These are phyloP conservation scores for Umbilicus rupestris DNA, from an alignment of 164 flowering plant species.

Conservation along the genomic window DNA sequence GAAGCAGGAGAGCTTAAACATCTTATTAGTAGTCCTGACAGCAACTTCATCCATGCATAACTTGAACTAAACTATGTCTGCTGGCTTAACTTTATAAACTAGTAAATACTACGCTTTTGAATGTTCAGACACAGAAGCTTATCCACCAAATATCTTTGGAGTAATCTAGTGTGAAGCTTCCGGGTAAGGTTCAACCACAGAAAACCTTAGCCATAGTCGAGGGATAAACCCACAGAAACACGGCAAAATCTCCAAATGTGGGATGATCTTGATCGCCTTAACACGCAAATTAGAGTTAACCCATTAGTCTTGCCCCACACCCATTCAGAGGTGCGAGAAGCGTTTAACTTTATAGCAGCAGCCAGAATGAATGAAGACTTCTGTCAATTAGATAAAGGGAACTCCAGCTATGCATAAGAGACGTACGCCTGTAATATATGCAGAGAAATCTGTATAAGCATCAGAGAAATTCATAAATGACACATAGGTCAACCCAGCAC, in stretches of 20 bases:
- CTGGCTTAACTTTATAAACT: background rate
- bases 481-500: background rate
- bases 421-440: conserved; percentile 29
- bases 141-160: background rate
- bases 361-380: conserved; percentile 81
- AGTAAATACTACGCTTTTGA: background rate
- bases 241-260: conserved; percentile 86
- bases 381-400: conserved; percentile 28
- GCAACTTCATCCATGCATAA: conserved; percentile 29
- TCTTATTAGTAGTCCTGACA: conserved; percentile 15
- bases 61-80: conserved; percentile 11
- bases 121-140: background rate
- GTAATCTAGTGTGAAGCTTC: conserved; percentile 13
- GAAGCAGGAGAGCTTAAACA: conserved; percentile 85
- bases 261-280: conserved; percentile 70
- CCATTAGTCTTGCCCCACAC: conserved; percentile 73
- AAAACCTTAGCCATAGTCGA: conserved; percentile 78
- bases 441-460: background rate
- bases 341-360: conserved; percentile 45
- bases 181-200: conserved; percentile 10
- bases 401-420: conserved; percentile 29
- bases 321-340: conserved; percentile 86
- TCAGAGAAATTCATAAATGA: background rate
- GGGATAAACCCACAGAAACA: conserved; percentile 58
- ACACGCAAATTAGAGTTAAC: conserved; percentile 37